These are phyloP conservation scores for Fennellomyces sp. DNA, from an alignment of 371 early-diverging fungal species.

Conservation along the genomic window DNA sequence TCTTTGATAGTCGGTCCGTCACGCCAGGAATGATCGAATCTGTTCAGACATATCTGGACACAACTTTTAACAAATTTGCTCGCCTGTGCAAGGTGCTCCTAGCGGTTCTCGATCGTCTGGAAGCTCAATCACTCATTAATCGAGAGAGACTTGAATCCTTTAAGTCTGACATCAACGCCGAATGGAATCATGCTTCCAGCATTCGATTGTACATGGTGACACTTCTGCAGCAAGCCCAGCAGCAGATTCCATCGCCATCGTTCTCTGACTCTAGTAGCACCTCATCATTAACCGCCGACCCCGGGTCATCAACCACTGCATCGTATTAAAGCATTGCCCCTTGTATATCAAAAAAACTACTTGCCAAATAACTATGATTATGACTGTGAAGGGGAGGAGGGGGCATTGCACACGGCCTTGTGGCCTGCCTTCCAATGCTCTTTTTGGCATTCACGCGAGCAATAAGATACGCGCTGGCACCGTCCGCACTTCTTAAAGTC, in stretches of 20 bases:
- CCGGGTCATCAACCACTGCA: too few species aligned
- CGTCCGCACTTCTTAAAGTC: slow-evolving; percentile 61
- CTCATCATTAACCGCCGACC: too few species aligned
- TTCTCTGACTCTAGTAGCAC: too few species aligned
- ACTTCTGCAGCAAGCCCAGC: neutral
- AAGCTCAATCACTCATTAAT: neutral
- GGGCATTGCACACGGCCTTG: slow-evolving; percentile 47
- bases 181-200: neutral
- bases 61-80: neutral
- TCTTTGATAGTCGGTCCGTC: neutral
- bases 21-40: neutral
- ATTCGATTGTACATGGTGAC: neutral
- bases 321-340: too few species aligned
- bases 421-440: slow-evolving; percentile 67
- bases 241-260: neutral
- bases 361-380: too few species aligned
- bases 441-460: slow-evolving; percentile 65
- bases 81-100: neutral
- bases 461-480: slow-evolving; percentile 58
- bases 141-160: neutral
- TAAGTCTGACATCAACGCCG: neutral
- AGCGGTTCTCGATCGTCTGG: neutral
- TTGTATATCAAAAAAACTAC: too few species aligned
- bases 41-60: neutral
- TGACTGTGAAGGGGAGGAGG: neutral